Evolutionary conservation across 2,329 filamentous ascomycete genomes (phyloP), one percentile per base, ranked within the genome.

Genomic region (Fusarium burgessii): DNA sequence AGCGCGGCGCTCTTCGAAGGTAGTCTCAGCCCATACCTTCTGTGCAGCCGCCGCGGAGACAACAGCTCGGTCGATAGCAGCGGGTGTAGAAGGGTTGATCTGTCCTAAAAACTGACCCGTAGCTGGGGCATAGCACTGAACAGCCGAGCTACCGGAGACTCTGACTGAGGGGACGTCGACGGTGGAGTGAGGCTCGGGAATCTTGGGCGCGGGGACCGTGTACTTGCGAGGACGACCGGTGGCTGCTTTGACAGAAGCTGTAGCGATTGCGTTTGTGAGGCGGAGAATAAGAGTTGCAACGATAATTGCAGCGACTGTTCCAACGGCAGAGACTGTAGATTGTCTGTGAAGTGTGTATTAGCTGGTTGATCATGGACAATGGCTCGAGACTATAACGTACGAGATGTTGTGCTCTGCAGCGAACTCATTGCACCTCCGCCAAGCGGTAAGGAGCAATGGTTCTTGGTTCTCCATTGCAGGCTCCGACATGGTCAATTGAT

Each of bases 71-170:
- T 99, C 93, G 78, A 99, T 93, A 66, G 90, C 92, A 61, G 90
- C 89, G 4, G 89, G 83, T 2, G 93, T 94, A 12, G 91, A 89
- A 20, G 95, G 93, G 79, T 92, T 93, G 80, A 95, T 86, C 72
- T 89, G 86, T 58, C 93, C 94, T 29, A 99, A 89, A 65, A 93
- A 88, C 77, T 92, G 88, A 69, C 96, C 96, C 27, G 94, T 98
- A 3, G 95, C 95, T 3, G 96, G 96, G 45, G 92, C 92, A 80
- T 96, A 96, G 82, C 93, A 97, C 82, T 93, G 92, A 66, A 97
- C 91, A 11, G 90, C 87, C 2, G 88, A 87, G 41, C 89, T 90
- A 18, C 89, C 90, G 2, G 88, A 79, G n/a, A 88, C 85, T 82
- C 91, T 92, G 78, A 94, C 84, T 20, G 84, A 85, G 3, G 91